A percentile compares a stretch with the other conserved stretches of the same genome.
These are phyloP conservation scores for Tricholoma sp. DNA, from an alignment of 768 basidiomycete species.

Conservation along the genomic window DNA sequence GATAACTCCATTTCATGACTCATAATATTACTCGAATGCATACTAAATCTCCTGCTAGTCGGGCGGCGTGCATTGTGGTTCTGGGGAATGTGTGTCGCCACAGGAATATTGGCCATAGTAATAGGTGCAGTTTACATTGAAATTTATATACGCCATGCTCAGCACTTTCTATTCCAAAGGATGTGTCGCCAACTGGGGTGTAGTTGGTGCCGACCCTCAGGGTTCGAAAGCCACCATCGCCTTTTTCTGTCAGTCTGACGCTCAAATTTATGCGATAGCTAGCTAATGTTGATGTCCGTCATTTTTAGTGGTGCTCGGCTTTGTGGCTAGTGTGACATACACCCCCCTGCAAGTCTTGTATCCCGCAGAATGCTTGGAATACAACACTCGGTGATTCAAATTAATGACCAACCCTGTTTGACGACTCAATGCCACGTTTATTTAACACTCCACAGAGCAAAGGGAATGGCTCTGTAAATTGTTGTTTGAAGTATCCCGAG, in stretches of 20 bases:
- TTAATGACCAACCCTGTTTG: not conserved
- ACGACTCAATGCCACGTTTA: not conserved
- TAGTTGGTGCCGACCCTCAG: slow-evolving; percentile 27
- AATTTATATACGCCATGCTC: not conserved
- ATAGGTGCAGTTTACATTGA: slow-evolving; percentile 22
- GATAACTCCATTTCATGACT: not conserved
- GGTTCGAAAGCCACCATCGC: slow-evolving; percentile 42
- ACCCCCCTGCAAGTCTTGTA: slow-evolving; percentile 57
- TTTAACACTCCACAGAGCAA: slow-evolving; percentile 32
- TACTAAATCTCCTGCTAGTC: slow-evolving; percentile 18
- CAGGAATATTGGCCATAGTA: slow-evolving; percentile 35
- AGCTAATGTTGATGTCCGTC: slow-evolving; percentile 17
- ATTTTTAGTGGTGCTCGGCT: slow-evolving; percentile 43
- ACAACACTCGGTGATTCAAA: slow-evolving; percentile 39
- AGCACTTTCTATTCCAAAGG: slow-evolving; percentile 14
- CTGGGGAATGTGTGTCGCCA: slow-evolving; percentile 38
- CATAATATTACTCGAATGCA: not conserved
- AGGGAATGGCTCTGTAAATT: slow-evolving; percentile 52
- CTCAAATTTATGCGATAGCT: slow-evolving; percentile 1
- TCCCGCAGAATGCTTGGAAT: slow-evolving; percentile 50
- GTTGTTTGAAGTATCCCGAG: slow-evolving; percentile 6
- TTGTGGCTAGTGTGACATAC: slow-evolving; percentile 50
- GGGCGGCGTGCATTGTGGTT: slow-evolving; percentile 43
- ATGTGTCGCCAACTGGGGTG: slow-evolving; percentile 38
- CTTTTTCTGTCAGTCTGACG: slow-evolving; percentile 35